Evolutionary conservation across 78 protist genomes (phyloP).

Genomic region (Cavenderia fasciculata): DNA sequence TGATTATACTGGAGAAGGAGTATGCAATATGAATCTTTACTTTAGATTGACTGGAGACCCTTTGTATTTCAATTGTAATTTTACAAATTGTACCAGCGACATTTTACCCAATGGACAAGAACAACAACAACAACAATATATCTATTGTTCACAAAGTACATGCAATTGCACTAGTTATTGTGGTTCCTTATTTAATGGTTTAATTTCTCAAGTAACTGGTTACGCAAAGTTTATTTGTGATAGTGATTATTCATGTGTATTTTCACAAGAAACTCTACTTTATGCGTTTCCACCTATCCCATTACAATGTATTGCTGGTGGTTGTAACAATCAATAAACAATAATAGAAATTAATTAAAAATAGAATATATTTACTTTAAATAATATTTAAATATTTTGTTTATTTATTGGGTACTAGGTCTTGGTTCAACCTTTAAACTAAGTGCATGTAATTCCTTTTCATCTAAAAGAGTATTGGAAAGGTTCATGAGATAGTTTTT

Average conservation of each 20-base stretch:
- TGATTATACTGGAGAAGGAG: not conserved
- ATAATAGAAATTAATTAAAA: no score
- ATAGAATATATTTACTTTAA: no score
- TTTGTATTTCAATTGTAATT: slow-evolving; percentile 36
- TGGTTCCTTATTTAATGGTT: not conserved
- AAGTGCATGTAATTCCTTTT: slow-evolving; percentile 30
- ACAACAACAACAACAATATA: slow-evolving; percentile 32
- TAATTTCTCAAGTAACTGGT: not conserved
- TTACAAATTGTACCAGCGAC: not conserved
- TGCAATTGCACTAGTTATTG: slow-evolving; percentile 35
- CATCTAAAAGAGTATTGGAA: slow-evolving; percentile 22
- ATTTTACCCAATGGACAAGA: slow-evolving; percentile 36
- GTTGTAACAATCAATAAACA: slow-evolving; percentile 3
- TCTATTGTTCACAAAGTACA: not conserved
- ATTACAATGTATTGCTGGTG: slow-evolving; percentile 21
- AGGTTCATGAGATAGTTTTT: slow-evolving; percentile 13
- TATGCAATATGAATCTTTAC: slow-evolving; percentile 23
- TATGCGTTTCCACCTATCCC: not conserved
- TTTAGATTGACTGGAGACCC: slow-evolving; percentile 1
- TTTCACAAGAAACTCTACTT: not conserved
- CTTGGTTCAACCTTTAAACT: slow-evolving; percentile 54
- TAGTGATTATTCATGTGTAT: not conserved
- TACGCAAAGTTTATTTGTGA: slow-evolving; percentile 21
- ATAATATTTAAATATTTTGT: no score
- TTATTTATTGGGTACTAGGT: not conserved